These are phyloP conservation scores for Starmerella sp. DNA, from an alignment of 805 yeast species.

Conservation along the genomic window DNA sequence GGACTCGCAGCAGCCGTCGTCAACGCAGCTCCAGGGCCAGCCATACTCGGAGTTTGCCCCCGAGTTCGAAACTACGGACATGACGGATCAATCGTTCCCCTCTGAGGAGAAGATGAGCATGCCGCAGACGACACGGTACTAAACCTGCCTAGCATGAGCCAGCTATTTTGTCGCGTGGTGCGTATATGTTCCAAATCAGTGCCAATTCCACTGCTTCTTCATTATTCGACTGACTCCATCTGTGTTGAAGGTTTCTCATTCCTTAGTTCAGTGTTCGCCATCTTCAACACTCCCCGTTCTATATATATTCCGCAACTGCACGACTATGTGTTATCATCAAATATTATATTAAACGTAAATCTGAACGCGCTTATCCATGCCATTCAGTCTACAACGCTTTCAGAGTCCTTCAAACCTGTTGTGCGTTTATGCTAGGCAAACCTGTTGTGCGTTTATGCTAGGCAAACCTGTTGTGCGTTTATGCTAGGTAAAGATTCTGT, in stretches of 20 bases:
- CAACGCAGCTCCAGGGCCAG: neutral
- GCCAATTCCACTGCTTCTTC: neutral
- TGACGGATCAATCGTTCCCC: conserved; percentile 4
- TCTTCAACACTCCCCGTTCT: neutral
- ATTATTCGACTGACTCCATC: neutral
- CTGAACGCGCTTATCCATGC: too few species aligned
- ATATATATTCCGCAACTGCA: too few species aligned
- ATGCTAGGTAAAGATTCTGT: too few species aligned
- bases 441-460: too few species aligned
- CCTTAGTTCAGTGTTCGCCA: neutral
- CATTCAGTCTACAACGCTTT: too few species aligned
- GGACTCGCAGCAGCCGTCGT: neutral
- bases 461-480: too few species aligned
- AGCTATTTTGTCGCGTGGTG: too few species aligned
- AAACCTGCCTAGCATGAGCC: neutral
- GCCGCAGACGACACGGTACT: neutral
- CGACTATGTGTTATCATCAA: too few species aligned
- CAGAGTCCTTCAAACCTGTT: too few species aligned
- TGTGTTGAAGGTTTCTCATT: neutral
- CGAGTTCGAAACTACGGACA: conserved; percentile 4
- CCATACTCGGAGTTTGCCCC: neutral
- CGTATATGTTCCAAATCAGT: too few species aligned
- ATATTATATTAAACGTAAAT: too few species aligned
- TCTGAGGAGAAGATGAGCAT: neutral
- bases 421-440: too few species aligned